Evolutionary conservation across 176 grass and related monocot genomes (phyloP).

Genomic region (Zoysia pacifica): DNA sequence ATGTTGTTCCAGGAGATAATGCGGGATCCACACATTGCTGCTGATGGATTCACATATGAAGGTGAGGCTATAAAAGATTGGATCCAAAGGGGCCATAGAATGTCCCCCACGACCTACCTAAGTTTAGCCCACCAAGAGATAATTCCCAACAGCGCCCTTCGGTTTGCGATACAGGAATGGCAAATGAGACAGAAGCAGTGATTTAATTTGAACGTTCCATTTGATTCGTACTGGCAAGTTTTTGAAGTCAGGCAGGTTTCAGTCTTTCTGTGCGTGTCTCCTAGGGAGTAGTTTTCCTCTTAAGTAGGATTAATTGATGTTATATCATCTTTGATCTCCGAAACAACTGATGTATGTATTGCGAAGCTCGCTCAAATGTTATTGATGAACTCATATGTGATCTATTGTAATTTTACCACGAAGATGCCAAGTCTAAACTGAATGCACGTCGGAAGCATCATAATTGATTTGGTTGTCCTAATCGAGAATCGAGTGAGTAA

Average conservation of each 20-base stretch:
- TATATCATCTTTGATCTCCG: not conserved
- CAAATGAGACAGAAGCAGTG: slow-evolving; percentile 19
- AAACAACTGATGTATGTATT: slow-evolving; percentile 3
- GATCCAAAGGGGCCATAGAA: slow-evolving; percentile 50
- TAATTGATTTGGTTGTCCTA: not conserved
- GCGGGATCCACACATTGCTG: slow-evolving; percentile 59
- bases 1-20: slow-evolving; percentile 54
- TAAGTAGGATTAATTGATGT: not conserved
- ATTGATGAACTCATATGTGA: slow-evolving; percentile 19
- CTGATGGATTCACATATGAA: slow-evolving; percentile 71
- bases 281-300: not conserved
- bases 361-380: not conserved
- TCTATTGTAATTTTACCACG: slow-evolving; percentile 10
- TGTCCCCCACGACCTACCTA: slow-evolving; percentile 57
- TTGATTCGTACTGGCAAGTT: not conserved
- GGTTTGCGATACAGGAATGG: slow-evolving; percentile 57
- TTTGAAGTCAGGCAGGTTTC: slow-evolving; percentile 10
- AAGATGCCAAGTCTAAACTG: not conserved
- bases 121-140: slow-evolving; percentile 42
- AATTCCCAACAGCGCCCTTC: slow-evolving; percentile 56
- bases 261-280: not conserved
- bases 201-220: slow-evolving; percentile 10
- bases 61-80: slow-evolving; percentile 57
- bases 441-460: not conserved
- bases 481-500: not conserved